phyloP scores from a whole-genome alignment of 2,329 filamentous ascomycete genomes.

The Dothidotthia symphoricarpi region DNA sequence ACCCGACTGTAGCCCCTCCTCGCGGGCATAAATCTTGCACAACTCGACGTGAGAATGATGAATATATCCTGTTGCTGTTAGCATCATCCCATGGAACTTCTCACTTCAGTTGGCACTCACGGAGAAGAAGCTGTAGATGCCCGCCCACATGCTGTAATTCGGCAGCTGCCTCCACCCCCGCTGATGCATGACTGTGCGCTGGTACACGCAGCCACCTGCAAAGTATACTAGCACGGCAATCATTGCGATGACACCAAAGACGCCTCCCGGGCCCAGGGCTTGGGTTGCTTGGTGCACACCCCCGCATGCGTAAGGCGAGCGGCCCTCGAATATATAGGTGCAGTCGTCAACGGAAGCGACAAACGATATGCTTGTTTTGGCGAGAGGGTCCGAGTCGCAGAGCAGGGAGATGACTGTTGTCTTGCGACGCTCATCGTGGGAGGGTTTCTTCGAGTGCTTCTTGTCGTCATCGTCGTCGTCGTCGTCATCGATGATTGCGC shows the following conservation, averaged over 20 bases:
- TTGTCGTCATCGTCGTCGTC: slow-evolving; percentile 39
- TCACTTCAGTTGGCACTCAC: slow-evolving; percentile 50
- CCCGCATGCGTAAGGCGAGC: slow-evolving; percentile 80
- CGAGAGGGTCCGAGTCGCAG: slow-evolving; percentile 79
- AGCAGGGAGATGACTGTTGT: slow-evolving; percentile 89
- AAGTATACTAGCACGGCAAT: slow-evolving; percentile 84
- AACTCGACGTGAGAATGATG: slow-evolving; percentile 67
- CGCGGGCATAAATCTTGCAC: slow-evolving; percentile 63
- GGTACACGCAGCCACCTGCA: slow-evolving; percentile 90
- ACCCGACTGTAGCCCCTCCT: slow-evolving; percentile 67
- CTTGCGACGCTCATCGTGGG: slow-evolving; percentile 63
- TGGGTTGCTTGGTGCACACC: slow-evolving; percentile 60
- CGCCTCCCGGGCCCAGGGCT: slow-evolving; percentile 64
- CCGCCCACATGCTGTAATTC: slow-evolving; percentile 90
- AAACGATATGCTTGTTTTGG: slow-evolving; percentile 73
- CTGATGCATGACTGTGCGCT: slow-evolving; percentile 89
- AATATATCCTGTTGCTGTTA: slow-evolving; percentile 53
- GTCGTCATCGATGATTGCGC: slow-evolving; percentile 45
- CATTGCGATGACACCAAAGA: slow-evolving; percentile 83
- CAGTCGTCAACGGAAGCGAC: slow-evolving; percentile 88
- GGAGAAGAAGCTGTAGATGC: slow-evolving; percentile 78
- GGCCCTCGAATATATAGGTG: slow-evolving; percentile 92
- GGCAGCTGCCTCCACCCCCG: slow-evolving; percentile 93
- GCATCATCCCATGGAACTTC: slow-evolving; percentile 1
- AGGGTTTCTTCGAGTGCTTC: slow-evolving; percentile 34